Evolutionary conservation across 106 monocot species (phyloP).

Genomic region (Hemerocallis citrina): DNA sequence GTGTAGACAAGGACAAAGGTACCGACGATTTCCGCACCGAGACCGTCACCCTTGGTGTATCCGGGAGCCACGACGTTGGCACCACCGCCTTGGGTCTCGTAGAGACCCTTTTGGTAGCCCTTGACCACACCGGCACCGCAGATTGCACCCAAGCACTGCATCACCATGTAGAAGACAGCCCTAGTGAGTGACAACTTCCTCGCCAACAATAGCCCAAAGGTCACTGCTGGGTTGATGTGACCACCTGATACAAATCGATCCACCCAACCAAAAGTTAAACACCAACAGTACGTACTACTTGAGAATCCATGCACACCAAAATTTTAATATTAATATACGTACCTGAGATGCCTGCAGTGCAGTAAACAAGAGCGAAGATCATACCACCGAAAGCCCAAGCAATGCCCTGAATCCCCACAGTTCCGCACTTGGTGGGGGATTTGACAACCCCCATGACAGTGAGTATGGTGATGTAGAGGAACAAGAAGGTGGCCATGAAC

Average conservation of each 20-base stretch:
- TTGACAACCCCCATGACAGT: conserved; percentile 38
- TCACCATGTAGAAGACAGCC: conserved; percentile 46
- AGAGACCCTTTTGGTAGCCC: conserved; percentile 18
- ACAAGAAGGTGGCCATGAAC: conserved; percentile 53
- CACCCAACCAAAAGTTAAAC: neutral
- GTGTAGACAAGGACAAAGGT: conserved; percentile 49
- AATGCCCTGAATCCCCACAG: conserved; percentile 38
- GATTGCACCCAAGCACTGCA: conserved; percentile 22
- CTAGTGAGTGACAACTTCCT: conserved; percentile 36
- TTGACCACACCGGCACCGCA: conserved; percentile 19
- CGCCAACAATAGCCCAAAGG: conserved; percentile 38
- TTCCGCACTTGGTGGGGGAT: conserved; percentile 17
- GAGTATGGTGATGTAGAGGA: conserved; percentile 49
- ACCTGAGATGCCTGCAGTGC: conserved; percentile 51
- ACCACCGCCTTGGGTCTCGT: conserved; percentile 16
- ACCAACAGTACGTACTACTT: neutral
- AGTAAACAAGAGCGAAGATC: conserved; percentile 57
- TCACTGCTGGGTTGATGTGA: conserved; percentile 48
- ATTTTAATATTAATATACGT: neutral
- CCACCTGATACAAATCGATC: conserved; percentile 17
- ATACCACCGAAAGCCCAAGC: conserved; percentile 55
- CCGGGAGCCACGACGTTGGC: conserved; percentile 31
- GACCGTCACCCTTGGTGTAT: conserved; percentile 35
- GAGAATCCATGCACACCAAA: too few relatives aligned
- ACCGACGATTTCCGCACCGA: conserved; percentile 47